Conservation (phyloP, 257 asterid genomes). For the Datura wrightii region DNA sequence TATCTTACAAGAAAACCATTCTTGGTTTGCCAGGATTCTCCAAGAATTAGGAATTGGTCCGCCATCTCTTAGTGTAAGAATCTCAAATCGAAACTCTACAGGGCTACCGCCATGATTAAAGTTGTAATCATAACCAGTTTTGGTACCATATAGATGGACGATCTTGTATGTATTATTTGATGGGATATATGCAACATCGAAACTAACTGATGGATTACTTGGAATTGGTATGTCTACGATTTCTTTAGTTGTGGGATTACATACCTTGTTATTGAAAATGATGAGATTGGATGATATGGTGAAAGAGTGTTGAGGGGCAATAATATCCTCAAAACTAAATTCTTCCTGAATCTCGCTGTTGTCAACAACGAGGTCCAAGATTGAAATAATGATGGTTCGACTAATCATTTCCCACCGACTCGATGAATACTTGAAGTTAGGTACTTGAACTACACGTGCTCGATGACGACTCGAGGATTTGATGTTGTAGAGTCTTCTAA, state of each 20-base stretch:
- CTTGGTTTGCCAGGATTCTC: not conserved
- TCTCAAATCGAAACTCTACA: not conserved
- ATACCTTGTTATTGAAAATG: constrained; percentile 15
- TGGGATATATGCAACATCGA: not conserved
- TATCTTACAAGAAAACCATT: not conserved
- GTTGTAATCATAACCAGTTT: not conserved
- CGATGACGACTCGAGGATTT: constrained; percentile 8
- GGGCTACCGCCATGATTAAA: not conserved
- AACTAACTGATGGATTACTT: not conserved
- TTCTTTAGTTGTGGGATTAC: constrained; percentile 25
- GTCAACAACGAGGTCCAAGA: not conserved
- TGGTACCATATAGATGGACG: not conserved
- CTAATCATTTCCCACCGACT: not conserved
- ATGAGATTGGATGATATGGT: not conserved
- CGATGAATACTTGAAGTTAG: too few relatives aligned
- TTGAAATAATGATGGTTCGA: not conserved
- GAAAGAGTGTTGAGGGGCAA: not conserved
- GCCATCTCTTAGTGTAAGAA: not conserved
- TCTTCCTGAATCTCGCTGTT: not conserved
- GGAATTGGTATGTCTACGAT: not conserved
- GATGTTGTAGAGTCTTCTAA: constrained; percentile 11
- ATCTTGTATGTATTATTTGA: constrained; percentile 25
- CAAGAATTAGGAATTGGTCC: constrained; percentile 11
- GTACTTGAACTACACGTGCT: not conserved
- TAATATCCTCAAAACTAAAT: not conserved